These are phyloP conservation scores for Calamus simplicifolius DNA, from an alignment of 176 grass and related monocot genomes.

Conservation along the genomic window DNA sequence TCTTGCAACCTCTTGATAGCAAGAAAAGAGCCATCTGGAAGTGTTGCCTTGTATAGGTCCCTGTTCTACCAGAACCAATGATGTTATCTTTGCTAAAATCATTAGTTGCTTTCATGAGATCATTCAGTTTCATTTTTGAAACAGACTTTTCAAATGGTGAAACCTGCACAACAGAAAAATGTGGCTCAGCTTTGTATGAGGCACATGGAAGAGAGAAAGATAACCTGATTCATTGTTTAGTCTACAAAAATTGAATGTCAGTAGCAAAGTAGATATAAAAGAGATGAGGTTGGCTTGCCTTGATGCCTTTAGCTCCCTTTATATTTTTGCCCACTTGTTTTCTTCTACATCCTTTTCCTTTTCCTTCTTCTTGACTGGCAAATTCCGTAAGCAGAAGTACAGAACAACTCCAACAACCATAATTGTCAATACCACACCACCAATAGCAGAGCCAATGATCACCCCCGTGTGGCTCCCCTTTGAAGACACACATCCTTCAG, in stretches of 20 bases:
- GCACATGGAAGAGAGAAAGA: too few species aligned
- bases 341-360: constrained; percentile 84
- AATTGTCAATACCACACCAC: constrained; percentile 49
- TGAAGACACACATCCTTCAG: constrained; percentile 27
- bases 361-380: constrained; percentile 66
- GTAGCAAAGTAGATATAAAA: too few species aligned
- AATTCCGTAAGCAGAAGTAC: constrained; percentile 62
- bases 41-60: constrained; percentile 72
- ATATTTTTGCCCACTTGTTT: constrained; percentile 97
- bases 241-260: too few species aligned
- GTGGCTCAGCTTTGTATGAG: too few species aligned
- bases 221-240: too few species aligned
- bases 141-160: constrained; percentile 93
- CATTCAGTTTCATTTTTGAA: constrained; percentile 86
- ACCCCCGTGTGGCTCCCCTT: constrained; percentile 37
- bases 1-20: constrained; percentile 89
- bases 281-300: constrained; percentile 35
- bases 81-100: constrained; percentile 91
- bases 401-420: constrained; percentile 50
- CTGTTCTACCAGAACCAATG: constrained; percentile 59
- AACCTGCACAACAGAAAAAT: constrained; percentile 33
- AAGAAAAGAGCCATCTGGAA: constrained; percentile 77
- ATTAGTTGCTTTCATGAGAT: constrained; percentile 71
- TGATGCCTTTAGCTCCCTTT: constrained; percentile 69
- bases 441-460: constrained; percentile 75